Conservation (phyloP, 306 rosid species). For the Trichosanthes cucumerina region DNA sequence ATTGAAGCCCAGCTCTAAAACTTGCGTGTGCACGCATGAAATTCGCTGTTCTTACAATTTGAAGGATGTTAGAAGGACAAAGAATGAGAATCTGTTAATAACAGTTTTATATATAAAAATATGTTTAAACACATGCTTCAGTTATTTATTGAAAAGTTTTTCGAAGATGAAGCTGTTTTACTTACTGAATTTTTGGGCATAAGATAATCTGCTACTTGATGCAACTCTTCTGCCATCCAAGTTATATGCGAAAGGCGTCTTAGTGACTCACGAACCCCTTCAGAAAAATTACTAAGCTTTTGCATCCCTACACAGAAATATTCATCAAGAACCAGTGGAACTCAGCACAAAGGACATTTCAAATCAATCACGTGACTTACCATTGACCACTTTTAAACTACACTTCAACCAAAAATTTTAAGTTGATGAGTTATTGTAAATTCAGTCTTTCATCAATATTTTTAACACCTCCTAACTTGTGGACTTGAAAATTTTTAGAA, state of each 20-base stretch:
- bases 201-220: constrained; percentile 53
- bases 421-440: too few species aligned
- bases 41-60: constrained; percentile 60
- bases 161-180: constrained; percentile 5
- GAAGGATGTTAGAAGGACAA: constrained; percentile 20
- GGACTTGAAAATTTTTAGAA: background rate
- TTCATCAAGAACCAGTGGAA: background rate
- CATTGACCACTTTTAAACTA: background rate
- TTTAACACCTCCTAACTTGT: too few species aligned
- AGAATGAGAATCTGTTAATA: background rate
- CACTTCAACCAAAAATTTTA: too few species aligned
- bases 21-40: constrained; percentile 77
- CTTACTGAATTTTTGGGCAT: constrained; percentile 64
- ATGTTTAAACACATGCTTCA: background rate
- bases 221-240: constrained; percentile 84
- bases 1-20: constrained; percentile 52
- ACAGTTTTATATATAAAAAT: background rate
- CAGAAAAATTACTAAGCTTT: constrained; percentile 59
- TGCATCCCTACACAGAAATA: constrained; percentile 45
- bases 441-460: too few species aligned
- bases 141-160: background rate
- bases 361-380: background rate
- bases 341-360: background rate
- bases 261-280: constrained; percentile 67
- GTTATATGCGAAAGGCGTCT: constrained; percentile 58